phyloP scores from a whole-genome alignment of 2,329 filamentous ascomycete genomes.

The Raffaelea albimanens region DNA sequence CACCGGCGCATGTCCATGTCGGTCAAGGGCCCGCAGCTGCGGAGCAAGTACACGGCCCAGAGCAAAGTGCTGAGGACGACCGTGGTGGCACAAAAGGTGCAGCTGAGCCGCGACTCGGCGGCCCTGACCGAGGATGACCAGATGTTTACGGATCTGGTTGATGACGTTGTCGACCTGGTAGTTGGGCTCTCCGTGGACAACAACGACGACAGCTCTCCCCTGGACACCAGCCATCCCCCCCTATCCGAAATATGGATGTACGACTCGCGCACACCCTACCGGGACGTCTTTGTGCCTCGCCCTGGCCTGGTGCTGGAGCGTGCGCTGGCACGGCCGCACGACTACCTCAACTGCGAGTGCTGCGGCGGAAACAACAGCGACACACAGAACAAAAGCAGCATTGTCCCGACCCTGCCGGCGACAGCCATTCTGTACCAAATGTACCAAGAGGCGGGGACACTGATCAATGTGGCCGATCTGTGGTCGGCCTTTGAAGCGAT shows the following conservation, averaged over 20 bases:
- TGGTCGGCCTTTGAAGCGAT: slow-evolving; percentile 68
- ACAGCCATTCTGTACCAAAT: slow-evolving; percentile 70
- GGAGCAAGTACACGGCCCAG: slow-evolving; percentile 67
- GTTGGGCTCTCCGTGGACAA: slow-evolving; percentile 19
- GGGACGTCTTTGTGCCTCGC: slow-evolving; percentile 65
- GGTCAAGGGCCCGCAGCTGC: slow-evolving; percentile 30
- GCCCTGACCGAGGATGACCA: slow-evolving; percentile 61
- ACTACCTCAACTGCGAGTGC: slow-evolving; percentile 68
- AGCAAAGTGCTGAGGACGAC: slow-evolving; percentile 65
- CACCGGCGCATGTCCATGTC: background rate
- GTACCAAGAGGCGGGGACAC: slow-evolving; percentile 64
- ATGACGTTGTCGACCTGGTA: slow-evolving; percentile 42
- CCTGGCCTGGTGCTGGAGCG: slow-evolving; percentile 63
- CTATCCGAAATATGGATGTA: slow-evolving; percentile 43
- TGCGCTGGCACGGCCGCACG: slow-evolving; percentile 61
- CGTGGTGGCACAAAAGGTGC: slow-evolving; percentile 71
- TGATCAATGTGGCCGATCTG: slow-evolving; percentile 72
- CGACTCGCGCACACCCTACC: slow-evolving; percentile 58
- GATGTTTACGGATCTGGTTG: slow-evolving; percentile 57
- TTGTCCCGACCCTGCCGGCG: slow-evolving; percentile 55
- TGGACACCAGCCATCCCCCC: too few relatives aligned
- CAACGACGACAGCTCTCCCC: too few relatives aligned
- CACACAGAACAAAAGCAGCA: slow-evolving; percentile 30
- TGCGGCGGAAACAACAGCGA: slow-evolving; percentile 35
- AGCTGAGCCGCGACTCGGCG: slow-evolving; percentile 66